Evolutionary conservation across 257 asterid species (phyloP).

Genomic region (Solanum rostratum): DNA sequence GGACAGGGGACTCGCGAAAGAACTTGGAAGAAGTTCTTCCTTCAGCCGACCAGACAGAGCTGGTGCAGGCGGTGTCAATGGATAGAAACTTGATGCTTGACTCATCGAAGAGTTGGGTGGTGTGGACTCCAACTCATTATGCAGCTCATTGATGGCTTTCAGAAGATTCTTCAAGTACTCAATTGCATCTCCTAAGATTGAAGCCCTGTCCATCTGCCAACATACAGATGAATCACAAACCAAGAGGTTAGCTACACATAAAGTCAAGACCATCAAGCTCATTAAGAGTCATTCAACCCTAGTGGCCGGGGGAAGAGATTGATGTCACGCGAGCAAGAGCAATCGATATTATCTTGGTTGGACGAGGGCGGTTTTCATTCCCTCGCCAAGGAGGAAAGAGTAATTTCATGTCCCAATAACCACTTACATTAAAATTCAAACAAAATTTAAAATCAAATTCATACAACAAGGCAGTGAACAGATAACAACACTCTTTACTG

Average conservation of each 20-base stretch:
- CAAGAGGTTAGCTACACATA: neutral
- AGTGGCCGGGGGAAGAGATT: neutral
- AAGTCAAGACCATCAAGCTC: neutral
- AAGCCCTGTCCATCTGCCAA: conserved; percentile 73
- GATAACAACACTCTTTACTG: neutral
- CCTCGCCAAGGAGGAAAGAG: neutral
- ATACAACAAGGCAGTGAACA: neutral
- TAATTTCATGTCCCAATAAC: neutral
- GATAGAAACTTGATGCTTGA: conserved; percentile 27
- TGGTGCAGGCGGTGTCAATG: conserved; percentile 43
- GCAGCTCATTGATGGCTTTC: conserved; percentile 59
- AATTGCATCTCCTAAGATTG: conserved; percentile 72
- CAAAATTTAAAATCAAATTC: neutral
- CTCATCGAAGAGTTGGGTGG: conserved; percentile 32
- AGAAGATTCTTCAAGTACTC: conserved; percentile 64
- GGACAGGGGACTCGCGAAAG: conserved; percentile 50
- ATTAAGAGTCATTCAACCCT: neutral
- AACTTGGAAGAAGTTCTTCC: conserved; percentile 57
- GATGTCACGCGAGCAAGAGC: neutral
- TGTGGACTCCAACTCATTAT: conserved; percentile 51
- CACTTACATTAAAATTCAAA: neutral
- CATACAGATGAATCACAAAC: neutral
- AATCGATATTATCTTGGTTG: neutral
- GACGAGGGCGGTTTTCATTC: neutral
- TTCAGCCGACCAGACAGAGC: conserved; percentile 39